Conservation (phyloP, 768 basidiomycete species). For the Mycena metata region DNA sequence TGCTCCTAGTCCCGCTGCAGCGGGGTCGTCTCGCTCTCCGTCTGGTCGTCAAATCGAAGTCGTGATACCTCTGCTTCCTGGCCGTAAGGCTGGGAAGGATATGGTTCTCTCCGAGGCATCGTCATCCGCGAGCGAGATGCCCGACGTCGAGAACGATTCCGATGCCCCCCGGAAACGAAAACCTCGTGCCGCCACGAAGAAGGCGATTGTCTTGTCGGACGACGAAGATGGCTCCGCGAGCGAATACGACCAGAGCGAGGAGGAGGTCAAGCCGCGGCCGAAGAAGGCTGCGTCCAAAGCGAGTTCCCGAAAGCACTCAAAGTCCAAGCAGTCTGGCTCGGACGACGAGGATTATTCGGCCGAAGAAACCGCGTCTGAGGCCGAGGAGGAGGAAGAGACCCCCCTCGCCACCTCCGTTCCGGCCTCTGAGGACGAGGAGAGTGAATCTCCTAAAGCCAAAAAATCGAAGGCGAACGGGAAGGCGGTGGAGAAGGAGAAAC, state of each 20-base stretch:
- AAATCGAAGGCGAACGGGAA: conserved; percentile 28
- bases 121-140: conserved; percentile 50
- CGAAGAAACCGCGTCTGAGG: conserved; percentile 52
- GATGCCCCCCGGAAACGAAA: conserved; percentile 53
- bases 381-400: conserved; percentile 44
- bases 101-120: conserved; percentile 47
- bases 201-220: conserved; percentile 65
- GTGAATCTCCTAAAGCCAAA: conserved; percentile 44
- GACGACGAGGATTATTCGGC: conserved; percentile 58
- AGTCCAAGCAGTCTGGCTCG: conserved; percentile 47
- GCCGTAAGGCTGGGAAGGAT: conserved; percentile 39
- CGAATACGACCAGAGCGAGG: conserved; percentile 46
- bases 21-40: conserved; percentile 43
- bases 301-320: conserved; percentile 36
- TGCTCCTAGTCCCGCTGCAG: conserved; percentile 17
- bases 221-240: conserved; percentile 59
- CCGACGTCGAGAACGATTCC: conserved; percentile 55
- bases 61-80: conserved; percentile 58
- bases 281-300: conserved; percentile 43
- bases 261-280: conserved; percentile 45
- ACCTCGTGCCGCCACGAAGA: conserved; percentile 56
- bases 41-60: conserved; percentile 69
- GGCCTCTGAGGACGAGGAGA: conserved; percentile 55
- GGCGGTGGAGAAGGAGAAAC: neutral
- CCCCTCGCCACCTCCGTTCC: conserved; percentile 37